Evolutionary conservation across 2,329 filamentous ascomycete species (phyloP), one percentile per base, ranked within the genome.

Genomic region (Pseudocercospora cruenta): DNA sequence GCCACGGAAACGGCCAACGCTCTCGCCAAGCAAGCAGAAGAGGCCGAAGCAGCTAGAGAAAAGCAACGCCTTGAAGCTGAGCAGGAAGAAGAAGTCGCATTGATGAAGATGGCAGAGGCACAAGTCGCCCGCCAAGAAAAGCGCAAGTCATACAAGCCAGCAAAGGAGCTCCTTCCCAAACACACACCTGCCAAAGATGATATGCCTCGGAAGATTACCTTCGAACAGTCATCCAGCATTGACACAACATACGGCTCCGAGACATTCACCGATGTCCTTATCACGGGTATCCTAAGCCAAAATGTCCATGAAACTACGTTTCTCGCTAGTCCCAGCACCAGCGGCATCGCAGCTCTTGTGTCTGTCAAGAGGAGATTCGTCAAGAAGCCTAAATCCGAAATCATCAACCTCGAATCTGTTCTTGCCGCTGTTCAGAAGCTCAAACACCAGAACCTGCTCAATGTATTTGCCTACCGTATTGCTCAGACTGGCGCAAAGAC

Each of bases 391-490:
- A 71, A 74, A 49, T 64, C 67, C 2, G 73, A 73, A 8, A 71
- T 76, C 36, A 70, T 76, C 55, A 66, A 74, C 58, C 66, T 77
- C 10, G 75, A 77, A 55, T 60, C 64, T 7, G 63, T 71, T 66
- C 83, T 99, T 39, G 91, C 94, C 70, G 84, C 87, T 9, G 81
- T 96, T 60, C 95, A 92, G 77, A 87, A 86, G 70, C 81, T 95
- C 45, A 86, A 87, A 3, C 93, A 97, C 76, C 85, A 87, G 24
- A 92, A 93, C 74, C 81, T 98, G 12, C 85, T 95, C 51, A 88
- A 91, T 58, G 84, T 98, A 43, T 83, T 96, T 64, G 93, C 94
- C 67, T 79, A 70, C 96, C 71, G 73, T 2, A 66, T 77, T 47
- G 70, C 74, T 31, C 69, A 66, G 28, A 53, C 72, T 9, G 71